Conservation (phyloP, 176 grass and related monocot species). For the Aegilops bicornis region DNA sequence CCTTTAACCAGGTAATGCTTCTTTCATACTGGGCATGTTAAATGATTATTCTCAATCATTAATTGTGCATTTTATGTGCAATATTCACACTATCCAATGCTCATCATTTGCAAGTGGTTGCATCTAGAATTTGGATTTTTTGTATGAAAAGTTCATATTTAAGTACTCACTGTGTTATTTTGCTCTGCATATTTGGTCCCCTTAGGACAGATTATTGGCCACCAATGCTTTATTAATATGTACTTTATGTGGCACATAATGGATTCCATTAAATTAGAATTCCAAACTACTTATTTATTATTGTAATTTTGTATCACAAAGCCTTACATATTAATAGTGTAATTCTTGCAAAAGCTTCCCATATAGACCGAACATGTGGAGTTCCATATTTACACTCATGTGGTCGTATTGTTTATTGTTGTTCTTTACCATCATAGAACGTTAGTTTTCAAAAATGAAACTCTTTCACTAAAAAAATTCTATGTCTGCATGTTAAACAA, state of each 20-base stretch:
- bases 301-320: not conserved
- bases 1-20: conserved; percentile 44
- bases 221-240: not conserved
- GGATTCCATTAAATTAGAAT: not conserved
- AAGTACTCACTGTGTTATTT: not conserved
- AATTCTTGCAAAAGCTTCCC: not conserved
- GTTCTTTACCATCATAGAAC: not conserved
- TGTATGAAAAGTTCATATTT: not conserved
- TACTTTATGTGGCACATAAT: not conserved
- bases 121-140: not conserved
- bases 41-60: not conserved
- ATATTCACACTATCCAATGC: not conserved
- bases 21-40: not conserved
- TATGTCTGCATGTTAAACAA: too few species aligned
- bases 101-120: not conserved
- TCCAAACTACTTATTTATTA: not conserved
- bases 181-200: not conserved
- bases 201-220: too few species aligned
- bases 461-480: too few species aligned
- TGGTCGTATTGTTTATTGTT: not conserved
- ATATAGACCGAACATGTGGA: not conserved
- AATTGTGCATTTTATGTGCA: not conserved
- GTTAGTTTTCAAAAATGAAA: not conserved
- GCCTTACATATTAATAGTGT: not conserved
- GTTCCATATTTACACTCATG: not conserved